Base-by-base conservation (phyloP, 352 stramenopile genomes). In the Lagenidium giganteum region DNA sequence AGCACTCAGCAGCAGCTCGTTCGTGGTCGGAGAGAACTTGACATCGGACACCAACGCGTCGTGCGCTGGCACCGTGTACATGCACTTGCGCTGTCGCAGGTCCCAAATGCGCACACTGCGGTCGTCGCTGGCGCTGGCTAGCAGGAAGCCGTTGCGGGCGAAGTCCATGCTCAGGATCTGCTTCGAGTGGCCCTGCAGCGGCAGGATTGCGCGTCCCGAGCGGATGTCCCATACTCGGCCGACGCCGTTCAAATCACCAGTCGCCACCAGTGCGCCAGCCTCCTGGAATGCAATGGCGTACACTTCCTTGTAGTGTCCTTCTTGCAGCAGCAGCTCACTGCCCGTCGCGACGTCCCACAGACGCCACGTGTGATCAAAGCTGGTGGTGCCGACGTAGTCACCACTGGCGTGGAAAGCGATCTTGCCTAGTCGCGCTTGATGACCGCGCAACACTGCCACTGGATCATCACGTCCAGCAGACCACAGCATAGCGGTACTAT, bases 81-180 rank as follows among this genome's bases (percentile, higher is more conserved):
- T 74, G 43, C 77, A 79, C 48, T 90, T 90, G 26, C 87, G 76
- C 33, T 84, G 70, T 9, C 93, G 72, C 28, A 98, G 56, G 61
- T 98, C 95, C 95, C 95, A 98, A 26, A 98, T 78, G 39, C 94
- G 87, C 29, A 97, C 82, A 5, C 80, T 97, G 28, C 96, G 90
- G 57, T 98, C 95, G 54, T 96, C 87, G 12, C 86, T 95, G 4
- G 87, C 87, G 8, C 91, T 96, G 8, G 91, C 93, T 6, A 98
- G 30, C 43, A 91, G 62, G 51, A 94, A 94, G 12, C 94, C 91
- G 60, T 98, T 97, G 9, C 74, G 56, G 50, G 74, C 78, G 47
- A 97, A 98, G 53, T 96, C 86, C 41, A 94, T 71, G 17, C 70
- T 87, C 21, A 98, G 51, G 40, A 98, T 92, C 48, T 96, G 83